A percentile compares a stretch with the other conserved stretches of the same genome.
phyloP scores from a whole-genome alignment of 306 rosid species.

The Begonia peltatifolia region DNA sequence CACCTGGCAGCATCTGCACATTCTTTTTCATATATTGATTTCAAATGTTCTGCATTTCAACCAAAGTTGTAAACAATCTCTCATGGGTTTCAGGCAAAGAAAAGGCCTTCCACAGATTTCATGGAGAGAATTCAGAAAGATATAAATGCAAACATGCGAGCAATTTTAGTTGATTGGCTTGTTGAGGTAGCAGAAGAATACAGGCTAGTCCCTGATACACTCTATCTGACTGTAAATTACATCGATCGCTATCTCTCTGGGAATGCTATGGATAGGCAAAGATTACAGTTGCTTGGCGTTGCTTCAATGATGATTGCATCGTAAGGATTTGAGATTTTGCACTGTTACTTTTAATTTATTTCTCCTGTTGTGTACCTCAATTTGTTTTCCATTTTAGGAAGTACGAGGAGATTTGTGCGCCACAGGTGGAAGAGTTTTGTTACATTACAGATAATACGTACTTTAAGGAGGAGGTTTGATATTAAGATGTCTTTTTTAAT shows the following conservation, averaged over 20 bases:
- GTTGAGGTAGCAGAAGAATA: slow-evolving; percentile 98
- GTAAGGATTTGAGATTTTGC: slow-evolving; percentile 31
- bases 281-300: slow-evolving; percentile 80
- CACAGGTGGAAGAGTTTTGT: slow-evolving; percentile 95
- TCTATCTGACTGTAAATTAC: slow-evolving; percentile 85
- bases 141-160: slow-evolving; percentile 74
- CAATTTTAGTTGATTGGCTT: slow-evolving; percentile 86
- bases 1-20: too few species aligned
- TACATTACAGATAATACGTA: slow-evolving; percentile 92
- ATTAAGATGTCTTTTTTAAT: too few species aligned
- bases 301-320: slow-evolving; percentile 99
- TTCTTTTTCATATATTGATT: too few species aligned
- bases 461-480: slow-evolving; percentile 74
- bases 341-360: too few species aligned
- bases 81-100: slow-evolving; percentile 41
- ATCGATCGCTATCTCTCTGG: slow-evolving; percentile 90
- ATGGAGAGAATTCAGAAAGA: slow-evolving; percentile 87
- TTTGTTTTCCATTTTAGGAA: slow-evolving; percentile 30
- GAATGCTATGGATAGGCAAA: slow-evolving; percentile 73
- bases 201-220: slow-evolving; percentile 91
- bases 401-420: slow-evolving; percentile 97
- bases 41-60: too few species aligned
- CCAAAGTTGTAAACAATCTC: not conserved
- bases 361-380: too few species aligned
- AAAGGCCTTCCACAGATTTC: slow-evolving; percentile 76